Conservation (phyloP, 2,329 filamentous ascomycete genomes). For the Colletotrichum gigasporum region DNA sequence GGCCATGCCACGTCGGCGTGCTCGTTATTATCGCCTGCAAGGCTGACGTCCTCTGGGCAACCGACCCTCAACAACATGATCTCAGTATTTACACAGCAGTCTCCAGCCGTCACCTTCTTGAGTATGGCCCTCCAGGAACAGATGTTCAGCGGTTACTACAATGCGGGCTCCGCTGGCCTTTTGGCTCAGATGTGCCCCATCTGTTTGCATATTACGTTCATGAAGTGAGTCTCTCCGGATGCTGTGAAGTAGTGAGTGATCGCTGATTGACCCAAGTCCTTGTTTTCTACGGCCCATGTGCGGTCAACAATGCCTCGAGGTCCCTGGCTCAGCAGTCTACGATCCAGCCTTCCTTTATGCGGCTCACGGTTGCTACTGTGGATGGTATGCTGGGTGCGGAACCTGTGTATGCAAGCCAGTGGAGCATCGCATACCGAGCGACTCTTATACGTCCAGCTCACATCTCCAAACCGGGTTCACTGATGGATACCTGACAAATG, state of each 20-base stretch:
- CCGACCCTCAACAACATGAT: not conserved
- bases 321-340: not conserved
- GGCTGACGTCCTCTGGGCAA: not conserved
- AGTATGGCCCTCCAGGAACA: slow-evolving; percentile 6
- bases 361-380: not conserved
- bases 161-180: not conserved
- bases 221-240: not conserved
- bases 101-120: not conserved
- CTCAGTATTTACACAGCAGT: not conserved
- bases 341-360: not conserved
- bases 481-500: not conserved
- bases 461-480: not conserved
- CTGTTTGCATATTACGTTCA: not conserved
- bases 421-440: not conserved
- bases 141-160: not conserved
- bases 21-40: not conserved
- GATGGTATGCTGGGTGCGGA: not conserved
- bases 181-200: not conserved
- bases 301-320: not conserved
- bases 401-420: not conserved
- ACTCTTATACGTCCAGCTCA: not conserved
- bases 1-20: not conserved
- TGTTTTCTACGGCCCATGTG: not conserved
- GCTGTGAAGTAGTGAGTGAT: not conserved
- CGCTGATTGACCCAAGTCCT: not conserved